Percentiles rank a stretch among this genome's conserved stretches.
Evolutionary conservation across 1,139 yeast genomes (phyloP).

Genomic region (Geotrichum fermentans): DNA sequence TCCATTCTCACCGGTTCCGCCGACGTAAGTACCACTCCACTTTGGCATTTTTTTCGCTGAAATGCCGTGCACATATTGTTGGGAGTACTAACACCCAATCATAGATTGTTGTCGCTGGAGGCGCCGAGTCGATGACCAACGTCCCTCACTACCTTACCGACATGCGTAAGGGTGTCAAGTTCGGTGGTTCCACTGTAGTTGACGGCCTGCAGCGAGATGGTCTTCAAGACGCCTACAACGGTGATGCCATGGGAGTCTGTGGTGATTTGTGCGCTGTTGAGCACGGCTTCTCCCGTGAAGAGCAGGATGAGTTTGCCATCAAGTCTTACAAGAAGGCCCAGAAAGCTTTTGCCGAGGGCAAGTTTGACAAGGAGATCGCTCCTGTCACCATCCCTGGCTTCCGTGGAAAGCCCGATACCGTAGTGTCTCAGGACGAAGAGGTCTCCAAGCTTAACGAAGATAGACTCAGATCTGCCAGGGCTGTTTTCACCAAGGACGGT

Average conservation of each 20-base stretch:
- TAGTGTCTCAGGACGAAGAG: conserved; percentile 67
- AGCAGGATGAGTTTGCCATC: conserved; percentile 86
- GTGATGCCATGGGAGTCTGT: conserved; percentile 87
- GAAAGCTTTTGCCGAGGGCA: conserved; percentile 70
- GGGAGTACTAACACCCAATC: background rate
- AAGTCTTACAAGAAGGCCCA: conserved; percentile 80
- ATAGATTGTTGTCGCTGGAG: conserved; percentile 82
- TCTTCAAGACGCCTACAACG: conserved; percentile 80
- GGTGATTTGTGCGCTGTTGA: conserved; percentile 91
- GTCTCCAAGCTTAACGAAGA: conserved; percentile 73
- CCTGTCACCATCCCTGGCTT: conserved; percentile 84
- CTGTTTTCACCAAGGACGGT: conserved; percentile 82
- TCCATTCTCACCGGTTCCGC: conserved; percentile 83
- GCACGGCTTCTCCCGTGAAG: conserved; percentile 58
- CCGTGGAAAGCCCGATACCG: conserved; percentile 87
- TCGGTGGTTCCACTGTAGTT: conserved; percentile 69
- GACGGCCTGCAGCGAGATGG: conserved; percentile 94
- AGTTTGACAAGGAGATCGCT: conserved; percentile 72
- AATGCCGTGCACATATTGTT: too few species aligned
- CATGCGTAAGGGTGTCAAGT: conserved; percentile 84
- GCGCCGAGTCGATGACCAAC: conserved; percentile 96
- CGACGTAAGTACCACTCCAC: conserved; percentile 39
- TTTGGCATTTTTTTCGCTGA: too few species aligned
- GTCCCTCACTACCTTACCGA: conserved; percentile 88
- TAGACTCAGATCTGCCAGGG: conserved; percentile 73